Evolutionary conservation across 768 basidiomycete species (phyloP).

Genomic region (Zangia roseola): DNA sequence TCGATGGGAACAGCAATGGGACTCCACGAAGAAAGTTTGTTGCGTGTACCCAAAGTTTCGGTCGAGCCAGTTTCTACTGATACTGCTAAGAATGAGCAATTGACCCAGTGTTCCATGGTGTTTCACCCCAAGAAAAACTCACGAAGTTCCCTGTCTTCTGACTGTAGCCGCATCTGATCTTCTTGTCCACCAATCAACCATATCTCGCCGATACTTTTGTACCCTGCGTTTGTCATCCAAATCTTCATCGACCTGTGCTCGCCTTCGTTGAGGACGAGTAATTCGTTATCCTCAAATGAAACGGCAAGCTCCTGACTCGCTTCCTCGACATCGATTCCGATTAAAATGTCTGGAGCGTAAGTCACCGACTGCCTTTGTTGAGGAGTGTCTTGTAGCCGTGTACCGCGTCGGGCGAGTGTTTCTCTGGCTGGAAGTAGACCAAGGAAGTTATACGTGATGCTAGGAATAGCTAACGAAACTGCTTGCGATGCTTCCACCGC

Average conservation of each 20-base stretch:
- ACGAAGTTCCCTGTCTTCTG: constrained; percentile 23
- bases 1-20: constrained; percentile 49
- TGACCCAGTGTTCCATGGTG: neutral
- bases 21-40: constrained; percentile 47
- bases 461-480: constrained; percentile 52
- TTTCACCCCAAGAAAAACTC: constrained; percentile 5
- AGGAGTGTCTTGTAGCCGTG: constrained; percentile 71
- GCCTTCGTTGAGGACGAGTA: constrained; percentile 60
- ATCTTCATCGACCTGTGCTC: constrained; percentile 58
- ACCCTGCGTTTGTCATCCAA: constrained; percentile 67
- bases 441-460: constrained; percentile 68
- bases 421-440: constrained; percentile 69
- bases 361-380: constrained; percentile 64
- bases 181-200: constrained; percentile 63
- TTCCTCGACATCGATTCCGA: constrained; percentile 62
- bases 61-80: constrained; percentile 14
- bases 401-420: constrained; percentile 66
- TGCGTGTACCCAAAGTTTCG: constrained; percentile 47
- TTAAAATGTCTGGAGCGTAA: constrained; percentile 67
- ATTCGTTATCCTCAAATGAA: constrained; percentile 53
- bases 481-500: constrained; percentile 53
- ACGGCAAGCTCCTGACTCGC: constrained; percentile 62
- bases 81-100: constrained; percentile 14
- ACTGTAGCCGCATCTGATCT: constrained; percentile 60
- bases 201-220: constrained; percentile 57